Evolutionary conservation across 2,329 filamentous ascomycete genomes (phyloP), one percentile per base, ranked within the genome.

Genomic region (Aureobasidium uvarum): DNA sequence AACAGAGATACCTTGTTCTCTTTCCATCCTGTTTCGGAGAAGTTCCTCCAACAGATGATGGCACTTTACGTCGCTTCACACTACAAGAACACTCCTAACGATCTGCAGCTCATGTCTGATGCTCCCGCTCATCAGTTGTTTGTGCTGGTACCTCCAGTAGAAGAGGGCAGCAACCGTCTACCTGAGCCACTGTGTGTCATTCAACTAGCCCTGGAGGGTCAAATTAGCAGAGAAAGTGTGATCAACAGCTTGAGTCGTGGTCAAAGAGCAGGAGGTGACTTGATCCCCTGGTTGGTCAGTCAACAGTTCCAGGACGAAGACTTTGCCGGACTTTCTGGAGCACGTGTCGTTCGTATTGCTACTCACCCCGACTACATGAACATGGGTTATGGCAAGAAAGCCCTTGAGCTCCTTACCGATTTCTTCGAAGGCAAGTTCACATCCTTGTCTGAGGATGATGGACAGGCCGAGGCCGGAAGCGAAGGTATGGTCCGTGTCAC

Each of bases 261-360:
- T 43, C 90, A 95, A 74, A 85, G 95, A 70, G 92, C 94, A 1
- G 88, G 91, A 45, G 95, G 95, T 72, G 95, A 99, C 76, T 80
- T 99, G 63, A 99, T 99, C 66, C 95, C 95, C 0, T 99, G 95
- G 95, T 85, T 98, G 38, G 91, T 99, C 68, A 96, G 92, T 75
- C 93, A 98, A 75, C 95, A 99, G 75, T 99, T 96, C 81, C 95
- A 98, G 74, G 95, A 99, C 72, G 92, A 96, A 70, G 92, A 97
- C 70, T 99, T 99, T 75, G 95, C 94, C 14, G 89, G 90, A 46
- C 83, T 99, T 0, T 98, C 94, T 16, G 96, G 95, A 65, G 95
- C 94, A 39, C 87, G 95, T 67, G 81, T 99, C 54, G 94, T 99
- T 18, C 87, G 95, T 56, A 98, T 99, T 72, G 95, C 96, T 23